Evolutionary conservation across 2,329 filamentous ascomycete genomes (phyloP), one percentile per base, ranked within the genome.

Genomic region (Fusarium buharicum): DNA sequence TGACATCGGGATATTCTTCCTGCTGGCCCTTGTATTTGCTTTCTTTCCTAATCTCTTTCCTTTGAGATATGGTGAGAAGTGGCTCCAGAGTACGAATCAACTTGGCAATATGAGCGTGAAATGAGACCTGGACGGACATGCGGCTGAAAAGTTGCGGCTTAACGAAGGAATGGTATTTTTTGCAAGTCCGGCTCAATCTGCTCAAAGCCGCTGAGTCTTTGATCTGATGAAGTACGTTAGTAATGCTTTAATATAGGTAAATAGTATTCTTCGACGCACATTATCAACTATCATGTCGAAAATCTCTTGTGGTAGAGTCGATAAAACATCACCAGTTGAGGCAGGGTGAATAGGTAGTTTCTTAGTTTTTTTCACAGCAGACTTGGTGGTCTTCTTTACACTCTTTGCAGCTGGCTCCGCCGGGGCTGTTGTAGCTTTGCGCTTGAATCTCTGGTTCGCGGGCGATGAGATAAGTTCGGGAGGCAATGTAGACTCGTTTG

Each of bases 11-110:
- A 6, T 55, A 69, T 1, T n/a, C n/a, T 9, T 59, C 52, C 34
- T 64, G 64, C 12, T 66, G 67, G 1, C 59, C 56, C 5, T 51
- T 52, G 16, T 66, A 69, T 10, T 60, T 46, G 12, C 62, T 62
- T 7, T 61, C 53, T 4, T 49, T 59, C 36, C 47, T 66, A 1
- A 70, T 16, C 36, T 62, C 45, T 12, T 64, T 66, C 20, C 49
- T 67, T 24, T 70, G 67, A 0, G 54, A 18, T 1, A 60, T 58
- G 4, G 50, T 45, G 2, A 70, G 53, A 17, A 58, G 38, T 1
- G 57, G 65, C 8, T 68, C 65, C 4, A 70, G 40, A 0, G 44
- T 40, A 6, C 60, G 65, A 7, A 68, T 70, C 6, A 69, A 13
- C 16, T 63, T 63, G 11, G 48, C 34, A 22, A 69, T 65, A 30